Base-by-base conservation (phyloP, 352 stramenopile species). In the Phytophthora syringae region DNA sequence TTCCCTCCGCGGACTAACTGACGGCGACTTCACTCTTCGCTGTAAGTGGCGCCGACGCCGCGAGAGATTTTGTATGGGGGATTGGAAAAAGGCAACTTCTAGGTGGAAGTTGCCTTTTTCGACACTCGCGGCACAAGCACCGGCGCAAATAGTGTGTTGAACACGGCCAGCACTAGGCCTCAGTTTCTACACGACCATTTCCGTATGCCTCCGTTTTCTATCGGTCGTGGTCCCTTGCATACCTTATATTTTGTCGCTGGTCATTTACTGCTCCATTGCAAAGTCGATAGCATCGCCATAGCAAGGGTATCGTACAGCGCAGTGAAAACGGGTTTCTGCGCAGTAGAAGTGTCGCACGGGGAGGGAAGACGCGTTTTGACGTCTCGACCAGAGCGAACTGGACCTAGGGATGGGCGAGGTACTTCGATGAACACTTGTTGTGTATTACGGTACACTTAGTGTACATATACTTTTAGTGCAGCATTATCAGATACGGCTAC, bases 311-410 rank as follows among this genome's bases (percentile, higher is more conserved):
- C 1, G 0, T 12, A 42, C 11, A 7, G 10, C 3, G 18, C 18
- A 43, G 28, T 12, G n/a, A 20, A 30, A 21, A 7, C 7, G n/a
- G 5, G 39, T 47, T 24, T 47, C 7, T 43, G 37, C n/a, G 24
- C 7, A 15, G n/a, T 3, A 27, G n/a, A 13, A 4, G 40, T 45
- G 57, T 64, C 57, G 25, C 20, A 27, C 6, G 16, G 9, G 56
- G 57, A 59, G 57, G 48, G 57, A 65, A 59, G 57, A 65, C 57
- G 18, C 48, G 47, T 12, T 39, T 21, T 12, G 16, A 11, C 28
- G 27, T 39, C 27, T 43, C 6, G 36, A 13, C 28, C 13, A 52
- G 27, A 27, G 11, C 12, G 9, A 36, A 16, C 24, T 37, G 20
- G 6, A 13, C 11, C 10, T 25, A 24, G 39, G 57, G 57, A 51